Base-by-base conservation (phyloP, 192 early-diverging fungal species). In the Gigaspora rosea region DNA sequence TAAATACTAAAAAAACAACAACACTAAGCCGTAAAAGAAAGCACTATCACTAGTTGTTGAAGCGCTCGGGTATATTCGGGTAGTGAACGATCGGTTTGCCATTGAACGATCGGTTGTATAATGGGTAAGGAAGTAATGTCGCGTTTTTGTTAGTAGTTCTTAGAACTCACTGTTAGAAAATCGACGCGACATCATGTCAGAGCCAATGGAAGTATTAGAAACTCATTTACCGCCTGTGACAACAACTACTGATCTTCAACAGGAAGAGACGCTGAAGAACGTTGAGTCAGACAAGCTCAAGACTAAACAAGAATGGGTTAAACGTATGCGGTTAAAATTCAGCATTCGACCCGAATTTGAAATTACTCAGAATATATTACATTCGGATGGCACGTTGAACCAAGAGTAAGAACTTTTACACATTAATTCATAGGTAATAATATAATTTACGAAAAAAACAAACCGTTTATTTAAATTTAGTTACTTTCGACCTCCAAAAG, bases 351-450 rank as follows among this genome's bases (percentile, higher is more conserved):
- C 90, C 46, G 95, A 96, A 72, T 94, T 95, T 62, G 93, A 92
- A 61, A 89, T 92, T 32, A 97, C 95, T 20, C 91, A 94, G 57
- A 89, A 86, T 65, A 94, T 97, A 78, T 92, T 97, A 66, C 89
- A 93, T 70, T 77, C 85, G 13, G 94, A 94, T 63, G 95, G 95
- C 13, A 91, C 88, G 33, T 82, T 97, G 15, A 97, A 97, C 76
- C 95, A 97, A 86, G 94, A 94, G 87, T 94, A 86, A 49, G 83
- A 56, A 54, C 57, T 75, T 65, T 58, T 80, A 77, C 2, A 46
- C 56, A 71, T 71, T 18, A 36, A 5, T 48, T 49, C 57, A 18
- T 72, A 56, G 48, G 13, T 8, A 58, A 16, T 64, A 12, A 20
- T 80, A 22, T 75, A 46, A 33, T 75, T 11, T n/a, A 35, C 8